Conservation (phyloP, 2,329 filamentous ascomycete species). For the Nemania sp. region DNA sequence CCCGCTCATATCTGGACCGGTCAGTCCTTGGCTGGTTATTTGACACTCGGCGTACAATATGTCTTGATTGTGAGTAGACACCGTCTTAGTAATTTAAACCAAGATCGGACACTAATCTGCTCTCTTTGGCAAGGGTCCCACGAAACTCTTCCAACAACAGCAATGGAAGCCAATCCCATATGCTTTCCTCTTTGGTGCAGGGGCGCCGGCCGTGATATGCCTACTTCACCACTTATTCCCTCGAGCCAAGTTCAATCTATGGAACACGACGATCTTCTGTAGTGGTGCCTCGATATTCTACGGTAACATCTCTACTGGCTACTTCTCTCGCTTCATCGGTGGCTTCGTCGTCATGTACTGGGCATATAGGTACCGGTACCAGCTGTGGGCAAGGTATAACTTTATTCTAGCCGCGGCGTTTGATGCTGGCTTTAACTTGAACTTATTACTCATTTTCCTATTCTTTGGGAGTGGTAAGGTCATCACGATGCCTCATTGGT, state of each 20-base stretch:
- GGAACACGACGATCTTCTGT: constrained; percentile 73
- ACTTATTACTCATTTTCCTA: constrained; percentile 71
- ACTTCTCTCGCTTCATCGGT: constrained; percentile 68
- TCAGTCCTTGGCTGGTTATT: constrained; percentile 62
- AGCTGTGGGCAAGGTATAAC: constrained; percentile 70
- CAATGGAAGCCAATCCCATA: constrained; percentile 64
- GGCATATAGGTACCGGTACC: constrained; percentile 66
- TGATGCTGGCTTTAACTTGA: constrained; percentile 72
- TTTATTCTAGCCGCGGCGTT: constrained; percentile 72
- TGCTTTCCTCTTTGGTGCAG: constrained; percentile 64
- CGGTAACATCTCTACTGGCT: constrained; percentile 71
- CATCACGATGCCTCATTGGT: constrained; percentile 72
- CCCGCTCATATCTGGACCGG: constrained; percentile 72
- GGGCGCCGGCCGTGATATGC: constrained; percentile 61
- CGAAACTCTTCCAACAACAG: constrained; percentile 60
- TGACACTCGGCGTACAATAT: constrained; percentile 70
- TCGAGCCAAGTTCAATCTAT: constrained; percentile 64
- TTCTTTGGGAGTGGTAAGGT: constrained; percentile 69
- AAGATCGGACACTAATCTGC: neutral
- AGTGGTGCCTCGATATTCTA: constrained; percentile 67
- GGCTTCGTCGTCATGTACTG: constrained; percentile 71
- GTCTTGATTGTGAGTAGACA: constrained; percentile 66
- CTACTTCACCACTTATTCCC: constrained; percentile 66
- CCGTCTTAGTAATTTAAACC: neutral
- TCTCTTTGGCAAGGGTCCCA: constrained; percentile 54